Percentiles rank a stretch among this genome's conserved stretches.
Conservation (phyloP, 768 basidiomycete species). For the Hypsizygus marmoreus region DNA sequence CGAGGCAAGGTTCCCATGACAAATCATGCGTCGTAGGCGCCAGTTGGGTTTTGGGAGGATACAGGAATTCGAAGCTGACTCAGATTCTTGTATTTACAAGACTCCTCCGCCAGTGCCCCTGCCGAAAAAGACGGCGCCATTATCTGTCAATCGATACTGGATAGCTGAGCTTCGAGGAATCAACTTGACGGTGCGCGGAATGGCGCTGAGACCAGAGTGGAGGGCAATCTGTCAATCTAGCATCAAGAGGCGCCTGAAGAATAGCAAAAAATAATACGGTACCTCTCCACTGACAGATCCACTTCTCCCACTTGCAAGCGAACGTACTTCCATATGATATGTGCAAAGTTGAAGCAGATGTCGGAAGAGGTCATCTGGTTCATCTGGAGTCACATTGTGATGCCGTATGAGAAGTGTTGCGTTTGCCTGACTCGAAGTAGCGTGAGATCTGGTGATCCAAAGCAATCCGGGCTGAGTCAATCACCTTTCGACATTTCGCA, state of each 20-base stretch:
- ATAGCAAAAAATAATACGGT: constrained; percentile 14
- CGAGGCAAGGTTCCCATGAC: too few relatives aligned
- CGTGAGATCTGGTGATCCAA: background rate
- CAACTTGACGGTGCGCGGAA: constrained; percentile 33
- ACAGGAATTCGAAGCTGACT: too few relatives aligned
- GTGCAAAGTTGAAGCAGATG: constrained; percentile 62
- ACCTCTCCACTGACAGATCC: constrained; percentile 82
- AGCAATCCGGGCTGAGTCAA: background rate
- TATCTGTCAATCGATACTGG: constrained; percentile 73
- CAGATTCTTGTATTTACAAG: constrained; percentile 31
- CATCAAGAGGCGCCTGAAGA: background rate
- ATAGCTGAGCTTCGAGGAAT: constrained; percentile 58
- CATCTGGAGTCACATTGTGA: constrained; percentile 56
- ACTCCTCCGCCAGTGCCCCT: constrained; percentile 71
- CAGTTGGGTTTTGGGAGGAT: too few relatives aligned
- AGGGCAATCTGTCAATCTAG: constrained; percentile 51
- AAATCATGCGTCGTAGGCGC: too few relatives aligned
- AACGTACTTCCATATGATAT: constrained; percentile 71
- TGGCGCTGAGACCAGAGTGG: constrained; percentile 53
- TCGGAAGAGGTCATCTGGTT: constrained; percentile 62
- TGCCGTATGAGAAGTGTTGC: constrained; percentile 65
- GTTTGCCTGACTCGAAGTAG: constrained; percentile 37
- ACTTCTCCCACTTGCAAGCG: constrained; percentile 74
- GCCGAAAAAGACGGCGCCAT: constrained; percentile 67
- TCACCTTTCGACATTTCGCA: constrained; percentile 57